Evolutionary conservation across 352 stramenopile species (phyloP).

Genomic region (Phytopythium montanum): DNA sequence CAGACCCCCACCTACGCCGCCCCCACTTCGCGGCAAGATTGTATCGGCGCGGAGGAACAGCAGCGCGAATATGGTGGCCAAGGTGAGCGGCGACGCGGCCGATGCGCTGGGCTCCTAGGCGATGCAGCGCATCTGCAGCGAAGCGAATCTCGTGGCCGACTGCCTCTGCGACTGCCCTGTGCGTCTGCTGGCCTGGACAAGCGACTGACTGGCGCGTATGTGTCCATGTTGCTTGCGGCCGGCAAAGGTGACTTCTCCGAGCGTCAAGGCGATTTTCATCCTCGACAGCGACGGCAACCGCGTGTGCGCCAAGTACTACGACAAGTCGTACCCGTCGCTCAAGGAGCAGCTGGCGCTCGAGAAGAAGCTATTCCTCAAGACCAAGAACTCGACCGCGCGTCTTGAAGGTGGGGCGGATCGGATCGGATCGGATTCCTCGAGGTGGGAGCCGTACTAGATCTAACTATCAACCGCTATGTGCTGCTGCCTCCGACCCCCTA

Average conservation of each 20-base stretch:
- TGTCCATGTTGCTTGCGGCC: not conserved
- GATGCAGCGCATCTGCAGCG: not conserved
- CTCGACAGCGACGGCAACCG: constrained; percentile 87
- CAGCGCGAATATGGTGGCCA: constrained; percentile 36
- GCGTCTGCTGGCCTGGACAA: not conserved
- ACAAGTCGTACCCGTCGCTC: constrained; percentile 82
- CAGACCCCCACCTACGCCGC: constrained; percentile 37
- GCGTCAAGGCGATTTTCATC: constrained; percentile 87
- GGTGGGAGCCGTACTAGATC: no score
- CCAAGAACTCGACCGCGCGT: constrained; percentile 84
- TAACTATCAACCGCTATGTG: not conserved
- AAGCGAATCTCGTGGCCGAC: not conserved
- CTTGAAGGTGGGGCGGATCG: constrained; percentile 55
- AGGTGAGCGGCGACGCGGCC: constrained; percentile 30
- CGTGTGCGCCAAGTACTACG: constrained; percentile 91
- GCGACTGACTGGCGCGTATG: not conserved
- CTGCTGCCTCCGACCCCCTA: not conserved
- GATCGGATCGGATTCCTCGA: constrained; percentile 6
- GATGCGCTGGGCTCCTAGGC: not conserved
- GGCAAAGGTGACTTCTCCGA: constrained; percentile 54
- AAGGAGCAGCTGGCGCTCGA: constrained; percentile 87
- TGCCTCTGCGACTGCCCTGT: not conserved
- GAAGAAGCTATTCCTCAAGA: constrained; percentile 90
- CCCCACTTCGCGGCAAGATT: constrained; percentile 3
- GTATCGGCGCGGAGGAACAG: not conserved